Base-by-base conservation (phyloP, 768 basidiomycete species). In the Tulasnella sp. region DNA sequence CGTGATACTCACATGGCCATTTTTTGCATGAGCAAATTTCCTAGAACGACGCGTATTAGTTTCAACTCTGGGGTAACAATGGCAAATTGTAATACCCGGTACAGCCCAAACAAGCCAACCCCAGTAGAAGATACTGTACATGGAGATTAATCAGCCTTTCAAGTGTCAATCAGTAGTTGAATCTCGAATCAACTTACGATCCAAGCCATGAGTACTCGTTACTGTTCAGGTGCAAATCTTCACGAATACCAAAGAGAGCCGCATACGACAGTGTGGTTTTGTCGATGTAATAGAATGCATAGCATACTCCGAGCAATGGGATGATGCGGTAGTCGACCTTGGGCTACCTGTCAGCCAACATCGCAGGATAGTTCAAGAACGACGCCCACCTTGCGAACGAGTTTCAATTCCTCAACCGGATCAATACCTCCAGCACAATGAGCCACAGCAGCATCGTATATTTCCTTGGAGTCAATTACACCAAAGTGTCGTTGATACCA, bases 41-140 rank as follows among this genome's bases (percentile, higher is more conserved):
- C n/a, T n/a, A n/a, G n/a, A n/a, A n/a, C n/a, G n/a, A n/a, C n/a
- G n/a, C n/a, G n/a, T n/a, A n/a, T n/a, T n/a, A n/a, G n/a, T n/a
- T n/a, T n/a, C n/a, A n/a, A n/a, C n/a, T n/a, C n/a, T n/a, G n/a
- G n/a, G n/a, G 59, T 49, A 70, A 69, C 64, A 71, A 66, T 41
- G 69, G 55, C 31, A 70, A 25, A 51, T 70, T 70, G 8, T 67
- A 66, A 0, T n/a, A n/a, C n/a, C n/a, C n/a, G 70, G 69, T 20
- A 71, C 60, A 0, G 69, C 69, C 69, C 69, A 64, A 3, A 56
- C 63, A 3, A 69, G 47, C 68, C 69, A 70, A 12, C 69, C 63
- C 55, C 58, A 69, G 59, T 69, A 69, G 57, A 68, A 68, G 45
- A 68, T 57, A 56, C 61, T 63, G 35, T 57, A 58, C 8, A 63